Base-by-base conservation (phyloP, 768 basidiomycete genomes). In the Russula dissimulans region DNA sequence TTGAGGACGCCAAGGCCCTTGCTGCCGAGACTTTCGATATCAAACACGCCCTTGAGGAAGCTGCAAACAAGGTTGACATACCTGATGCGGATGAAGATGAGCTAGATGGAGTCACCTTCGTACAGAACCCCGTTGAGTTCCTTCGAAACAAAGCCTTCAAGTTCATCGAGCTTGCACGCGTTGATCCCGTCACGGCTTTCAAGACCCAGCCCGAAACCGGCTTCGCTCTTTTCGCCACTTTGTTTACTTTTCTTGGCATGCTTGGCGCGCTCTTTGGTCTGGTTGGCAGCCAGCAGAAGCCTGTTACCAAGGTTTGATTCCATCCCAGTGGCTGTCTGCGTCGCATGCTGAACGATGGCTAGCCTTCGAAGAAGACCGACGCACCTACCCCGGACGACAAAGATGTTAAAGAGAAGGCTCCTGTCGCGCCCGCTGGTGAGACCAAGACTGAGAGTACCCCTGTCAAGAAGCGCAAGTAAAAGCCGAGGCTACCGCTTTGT, bases 141-240 rank as follows among this genome's bases (percentile, higher is more conserved):
- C 79, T 93, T 69, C 89, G 91, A 70, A 75, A 78, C 67, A 87
- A 87, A 76, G 81, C 87, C 48, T 78, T 87, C 68, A 77, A 79
- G 54, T 99, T 99, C 81, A 73, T 95, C 63, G 87, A 89, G 51
- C 76, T 82, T 60, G 87, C 82, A 65, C 84, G 84, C 70, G 71
- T 79, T 48, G 85, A 95, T 72, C 94, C 92, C 31, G 68, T 91
- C 54, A 72, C 73, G 29, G 95, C 97, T 44, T 80, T 97, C 80
- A 90, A 87, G 79, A 77, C 87, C 42, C 85, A 94, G 70, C 94
- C 95, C 49, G 87, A 94, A 74, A 90, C 90, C 54, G 92, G 85
- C 67, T 87, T 79, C 48, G 89, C 84, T 62, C 78, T 97, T 65
- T 78, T 77, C 61, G 87, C 83, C 63, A 84, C 82, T 51, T 64